Conservation (phyloP, 2,329 filamentous ascomycete genomes). For the Colletotrichum sp. region DNA sequence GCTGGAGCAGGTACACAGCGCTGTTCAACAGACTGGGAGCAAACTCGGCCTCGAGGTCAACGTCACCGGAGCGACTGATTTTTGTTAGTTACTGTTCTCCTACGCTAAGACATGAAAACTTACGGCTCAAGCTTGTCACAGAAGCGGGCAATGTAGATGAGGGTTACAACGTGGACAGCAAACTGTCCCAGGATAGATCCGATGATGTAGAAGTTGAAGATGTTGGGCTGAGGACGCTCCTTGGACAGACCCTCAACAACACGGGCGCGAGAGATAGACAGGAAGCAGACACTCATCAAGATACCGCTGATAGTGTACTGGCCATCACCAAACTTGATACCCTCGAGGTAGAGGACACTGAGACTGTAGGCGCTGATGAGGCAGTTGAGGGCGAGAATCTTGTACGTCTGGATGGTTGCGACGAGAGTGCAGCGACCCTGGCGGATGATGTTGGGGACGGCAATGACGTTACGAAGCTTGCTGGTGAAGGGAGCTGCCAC, state of each 20-base stretch:
- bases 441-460: constrained; percentile 97
- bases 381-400: constrained; percentile 97
- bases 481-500: constrained; percentile 97
- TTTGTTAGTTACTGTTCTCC: constrained; percentile 29
- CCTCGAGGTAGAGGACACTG: constrained; percentile 94
- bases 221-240: constrained; percentile 96
- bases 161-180: constrained; percentile 89
- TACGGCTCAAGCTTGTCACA: constrained; percentile 88
- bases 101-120: constrained; percentile 40
- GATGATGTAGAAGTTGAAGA: constrained; percentile 99
- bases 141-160: constrained; percentile 92
- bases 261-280: constrained; percentile 97
- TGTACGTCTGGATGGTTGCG: constrained; percentile 99
- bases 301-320: constrained; percentile 99
- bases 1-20: constrained; percentile 93
- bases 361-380: constrained; percentile 97
- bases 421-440: constrained; percentile 97
- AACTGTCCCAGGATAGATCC: constrained; percentile 97
- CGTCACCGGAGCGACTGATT: constrained; percentile 55
- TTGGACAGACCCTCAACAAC: constrained; percentile 95
- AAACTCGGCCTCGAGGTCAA: constrained; percentile 96
- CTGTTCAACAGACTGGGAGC: constrained; percentile 92
- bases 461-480: constrained; percentile 95
- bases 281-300: constrained; percentile 99
- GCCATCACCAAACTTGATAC: constrained; percentile 98